phyloP scores from a whole-genome alignment of 306 rosid genomes.

The Trichosanthes cucumerina region DNA sequence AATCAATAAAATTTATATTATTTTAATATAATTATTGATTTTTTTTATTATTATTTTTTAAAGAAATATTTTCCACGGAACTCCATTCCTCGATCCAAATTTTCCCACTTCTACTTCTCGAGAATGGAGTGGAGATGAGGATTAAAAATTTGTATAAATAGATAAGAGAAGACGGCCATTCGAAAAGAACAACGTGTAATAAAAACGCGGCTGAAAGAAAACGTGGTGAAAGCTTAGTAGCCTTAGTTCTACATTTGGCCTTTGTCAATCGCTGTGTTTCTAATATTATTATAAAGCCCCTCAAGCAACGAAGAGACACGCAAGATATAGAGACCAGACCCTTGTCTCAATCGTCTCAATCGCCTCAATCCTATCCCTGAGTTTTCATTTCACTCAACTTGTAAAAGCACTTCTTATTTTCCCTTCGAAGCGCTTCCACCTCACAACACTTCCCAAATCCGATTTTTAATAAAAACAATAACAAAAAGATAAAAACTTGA shows the following conservation, averaged over 20 bases:
- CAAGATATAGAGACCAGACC: background rate
- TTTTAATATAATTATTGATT: too few species aligned
- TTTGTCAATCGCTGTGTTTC: background rate
- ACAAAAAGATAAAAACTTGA: background rate
- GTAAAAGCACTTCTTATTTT: background rate
- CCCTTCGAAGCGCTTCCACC: background rate
- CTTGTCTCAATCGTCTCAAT: background rate
- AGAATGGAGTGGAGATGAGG: too few species aligned
- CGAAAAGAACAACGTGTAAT: background rate
- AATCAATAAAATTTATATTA: too few species aligned
- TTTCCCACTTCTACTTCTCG: too few species aligned
- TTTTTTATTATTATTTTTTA: too few species aligned
- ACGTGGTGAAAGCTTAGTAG: background rate
- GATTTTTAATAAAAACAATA: background rate
- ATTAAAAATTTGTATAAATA: too few species aligned
- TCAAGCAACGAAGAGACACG: background rate
- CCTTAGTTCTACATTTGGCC: too few species aligned
- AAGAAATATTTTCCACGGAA: too few species aligned
- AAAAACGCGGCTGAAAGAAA: background rate
- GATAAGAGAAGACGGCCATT: too few species aligned
- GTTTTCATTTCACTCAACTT: background rate
- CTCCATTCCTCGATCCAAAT: too few species aligned
- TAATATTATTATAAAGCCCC: background rate
- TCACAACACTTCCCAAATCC: background rate
- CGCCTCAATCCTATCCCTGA: background rate